Base-by-base conservation (phyloP, 2,329 filamentous ascomycete species). In the Alternaria metachromatica region DNA sequence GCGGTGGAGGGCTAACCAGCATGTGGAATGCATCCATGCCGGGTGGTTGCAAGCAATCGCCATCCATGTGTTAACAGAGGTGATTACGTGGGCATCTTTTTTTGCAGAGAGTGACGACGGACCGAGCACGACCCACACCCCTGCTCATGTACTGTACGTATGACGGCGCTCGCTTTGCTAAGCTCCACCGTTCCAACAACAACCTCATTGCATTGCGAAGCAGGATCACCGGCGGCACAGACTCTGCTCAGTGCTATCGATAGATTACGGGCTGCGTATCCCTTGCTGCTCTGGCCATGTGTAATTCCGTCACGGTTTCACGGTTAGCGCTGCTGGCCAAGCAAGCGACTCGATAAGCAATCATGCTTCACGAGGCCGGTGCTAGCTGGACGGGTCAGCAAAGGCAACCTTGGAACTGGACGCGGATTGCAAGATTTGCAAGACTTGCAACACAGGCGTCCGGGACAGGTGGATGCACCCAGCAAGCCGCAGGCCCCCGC, bases 261-360 rank as follows among this genome's bases (percentile, higher is more conserved):
- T 70, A 66, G 55, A 66, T 70, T 65, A 63, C 65, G 63, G 66
- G 63, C 62, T 67, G 65, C 70, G 65, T 64, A 53, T 59, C 41
- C 55, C 55, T 62, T 58, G 55, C 65, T 70, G 69, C 74, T 68
- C 75, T 73, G 73, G 70, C 66, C 37, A 68, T 66, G 60, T 58
- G 37, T 41, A 41, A 41, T 65, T 58, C 68, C 66, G 68, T 72
- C 69, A 73, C 69, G 62, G 72, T 77, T 71, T 68, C 75, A 77
- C 73, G 64, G 66, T 73, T 76, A 75, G 74, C 70, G 74, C 65
- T 69, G 66, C 62, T 58, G 68, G 67, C 62, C 65, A 71, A 73
- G 74, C 53, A 66, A 66, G 67, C 67, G 65, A 68, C 60, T 73
- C 62, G 63, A 75, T 71, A 76, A 77, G 76, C 72, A 76, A 74